Base-by-base conservation (phyloP, 2,329 filamentous ascomycete species). In the Cladosporium sp. region DNA sequence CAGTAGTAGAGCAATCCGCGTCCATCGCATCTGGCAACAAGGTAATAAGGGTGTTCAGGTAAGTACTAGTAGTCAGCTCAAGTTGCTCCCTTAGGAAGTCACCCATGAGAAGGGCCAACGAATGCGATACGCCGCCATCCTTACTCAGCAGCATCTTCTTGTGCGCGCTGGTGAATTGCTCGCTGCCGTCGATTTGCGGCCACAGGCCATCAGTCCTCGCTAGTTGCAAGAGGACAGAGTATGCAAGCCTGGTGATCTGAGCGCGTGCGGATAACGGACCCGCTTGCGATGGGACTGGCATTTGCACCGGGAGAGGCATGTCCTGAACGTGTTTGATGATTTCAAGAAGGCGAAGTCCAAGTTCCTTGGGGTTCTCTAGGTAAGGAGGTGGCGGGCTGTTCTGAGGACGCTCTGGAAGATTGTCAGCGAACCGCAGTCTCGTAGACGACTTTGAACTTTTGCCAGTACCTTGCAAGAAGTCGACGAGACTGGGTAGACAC, bases 161-260 rank as follows among this genome's bases (percentile, higher is more conserved):
- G 66, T 73, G 70, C 61, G 73, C 49, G 55, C 70, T 49, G 58
- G 64, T 29, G 59, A 69, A 54, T 52, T 68, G 15, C 67, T 71
- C 51, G 63, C 62, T n/a, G 62, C 65, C n/a, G 62, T 69, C 32
- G 63, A 71, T 43, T 11, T 43, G 29, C 3, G 29, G 32, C 48
- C 48, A 50, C 1, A 50, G 18, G 3, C 19, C 41, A 22, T 50
- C 48, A 3, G 48, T 50, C 13, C 48, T 20, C 9, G 40, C 48
- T 32, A 50, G 18, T 30, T 50, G 48, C 19, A 50, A 25, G 11
- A 50, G 11, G 8, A 43, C 48, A 7, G 39, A 38, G 13, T 50
- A 50, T 8, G 40, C 48, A n/a, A 50, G 48, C 35, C 30, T 50
- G 13, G 29, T 38, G 13, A 50, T 16, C 5, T 43, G 30, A 8